Evolutionary conservation across 1,139 yeast genomes (phyloP), one percentile per base, ranked within the genome.

Genomic region (Diutina sp.): DNA sequence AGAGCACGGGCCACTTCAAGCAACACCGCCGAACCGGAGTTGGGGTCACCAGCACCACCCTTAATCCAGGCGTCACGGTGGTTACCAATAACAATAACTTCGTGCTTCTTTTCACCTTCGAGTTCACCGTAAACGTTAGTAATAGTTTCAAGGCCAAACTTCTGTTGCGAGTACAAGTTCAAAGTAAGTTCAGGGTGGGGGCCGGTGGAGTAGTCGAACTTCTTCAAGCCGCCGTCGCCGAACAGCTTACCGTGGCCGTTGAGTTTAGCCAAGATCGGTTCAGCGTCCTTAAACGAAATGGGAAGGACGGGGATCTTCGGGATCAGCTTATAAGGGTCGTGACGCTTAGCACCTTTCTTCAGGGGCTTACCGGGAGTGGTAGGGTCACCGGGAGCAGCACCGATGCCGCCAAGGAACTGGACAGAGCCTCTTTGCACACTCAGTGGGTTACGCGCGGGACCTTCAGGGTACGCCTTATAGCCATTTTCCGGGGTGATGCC

Each of bases 301-400:
- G 90, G 90, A 52, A 84, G 65, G 28, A 81, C 79, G 6, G 90
- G 90, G 58, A 85, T 86, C 16, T 66, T 66, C 16, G 89, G 88
- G 55, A 80, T 76, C 6, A 74, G 65, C 18, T 64, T 60, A 57
- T 66, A 61, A 0, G 87, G 86, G 58, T 77, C 82, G 7, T 67
- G 63, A 57, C 85, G 72, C 41, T 72, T 67, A 3, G 85, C 93
- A 65, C 97, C 78, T 87, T 81, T 77, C 59, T 81, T 84, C 51
- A 90, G 83, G 5, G 95, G 84, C 63, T 82, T 84, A 0, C 93
- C 93, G 25, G 95, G 95, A 3, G 95, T 86, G 2, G 95, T 83
- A 50, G 97, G 97, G 66, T 90, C 97, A 55, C 97, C 97, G 1
- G 96, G 96, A 52, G 77, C 68, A 16, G 74, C 57, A 75, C 76